Conservation (phyloP, 1,139 yeast species). For the Geotrichum phurueaensis region DNA sequence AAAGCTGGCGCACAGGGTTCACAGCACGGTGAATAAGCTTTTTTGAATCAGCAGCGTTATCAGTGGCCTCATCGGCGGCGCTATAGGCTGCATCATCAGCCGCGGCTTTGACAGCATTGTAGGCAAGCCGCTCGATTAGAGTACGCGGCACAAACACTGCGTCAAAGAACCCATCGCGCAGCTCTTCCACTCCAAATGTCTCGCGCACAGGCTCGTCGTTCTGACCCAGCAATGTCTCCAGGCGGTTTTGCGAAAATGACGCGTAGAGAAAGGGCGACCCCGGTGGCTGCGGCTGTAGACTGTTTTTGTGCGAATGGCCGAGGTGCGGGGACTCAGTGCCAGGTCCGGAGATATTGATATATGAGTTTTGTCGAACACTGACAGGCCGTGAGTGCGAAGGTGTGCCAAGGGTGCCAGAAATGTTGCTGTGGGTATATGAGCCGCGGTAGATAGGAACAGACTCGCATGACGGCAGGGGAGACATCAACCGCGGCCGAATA, state of each 20-base stretch:
- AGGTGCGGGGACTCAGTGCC: background rate
- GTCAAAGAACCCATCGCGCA: constrained; percentile 46
- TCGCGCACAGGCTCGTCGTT: constrained; percentile 2
- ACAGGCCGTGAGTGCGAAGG: constrained; percentile 8
- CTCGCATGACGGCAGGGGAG: constrained; percentile 16
- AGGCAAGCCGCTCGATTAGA: constrained; percentile 22
- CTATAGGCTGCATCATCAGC: background rate
- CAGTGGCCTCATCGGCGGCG: background rate
- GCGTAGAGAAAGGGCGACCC: background rate
- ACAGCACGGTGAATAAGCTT: background rate
- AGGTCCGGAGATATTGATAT: background rate
- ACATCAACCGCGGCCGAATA: constrained; percentile 7
- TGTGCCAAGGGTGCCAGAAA: constrained; percentile 1
- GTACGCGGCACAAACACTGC: constrained; percentile 40
- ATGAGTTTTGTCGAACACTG: constrained; percentile 1
- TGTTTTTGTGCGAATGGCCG: constrained; percentile 5
- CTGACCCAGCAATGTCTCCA: constrained; percentile 2
- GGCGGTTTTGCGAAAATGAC: constrained; percentile 3
- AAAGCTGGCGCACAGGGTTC: background rate
- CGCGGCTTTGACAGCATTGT: constrained; percentile 10
- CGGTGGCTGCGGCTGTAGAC: background rate
- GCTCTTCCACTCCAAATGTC: constrained; percentile 39
- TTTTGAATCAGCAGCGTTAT: background rate
- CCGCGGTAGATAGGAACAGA: constrained; percentile 23
- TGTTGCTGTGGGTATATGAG: constrained; percentile 18